Conservation (phyloP, 2,329 filamentous ascomycete genomes). For the Endocalyx cinctus region DNA sequence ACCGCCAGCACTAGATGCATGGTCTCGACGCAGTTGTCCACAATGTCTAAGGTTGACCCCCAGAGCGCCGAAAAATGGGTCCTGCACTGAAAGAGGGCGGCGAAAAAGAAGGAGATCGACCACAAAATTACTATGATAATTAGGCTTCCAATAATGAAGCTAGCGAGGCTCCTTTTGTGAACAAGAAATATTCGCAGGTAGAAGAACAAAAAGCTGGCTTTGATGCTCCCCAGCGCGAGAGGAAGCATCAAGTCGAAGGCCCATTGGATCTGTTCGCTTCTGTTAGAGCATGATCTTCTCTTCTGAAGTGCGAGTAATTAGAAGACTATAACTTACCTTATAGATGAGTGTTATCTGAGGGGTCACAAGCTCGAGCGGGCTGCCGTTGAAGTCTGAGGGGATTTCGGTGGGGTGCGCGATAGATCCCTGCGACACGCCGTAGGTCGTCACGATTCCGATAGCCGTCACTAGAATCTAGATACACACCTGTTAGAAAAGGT, state of each 20-base stretch:
- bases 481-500: too few species aligned
- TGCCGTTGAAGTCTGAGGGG: too few species aligned
- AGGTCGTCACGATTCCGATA: too few species aligned
- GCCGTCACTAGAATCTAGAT: too few species aligned
- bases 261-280: conserved; percentile 21
- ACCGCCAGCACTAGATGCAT: conserved; percentile 7
- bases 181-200: conserved; percentile 16
- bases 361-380: too few species aligned
- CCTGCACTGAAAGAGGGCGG: conserved; percentile 12
- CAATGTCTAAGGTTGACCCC: conserved; percentile 6
- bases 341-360: too few species aligned
- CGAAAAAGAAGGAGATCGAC: conserved; percentile 12
- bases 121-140: conserved; percentile 7
- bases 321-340: too few species aligned
- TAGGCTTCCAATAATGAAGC: conserved; percentile 5
- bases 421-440: too few species aligned
- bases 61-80: conserved; percentile 11
- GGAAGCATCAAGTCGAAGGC: conserved; percentile 14
- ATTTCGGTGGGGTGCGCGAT: too few species aligned
- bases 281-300: too few species aligned
- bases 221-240: conserved; percentile 14
- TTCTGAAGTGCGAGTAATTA: too few species aligned
- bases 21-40: conserved; percentile 5
- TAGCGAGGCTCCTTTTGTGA: conserved; percentile 4
- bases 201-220: conserved; percentile 18